Evolutionary conservation across 768 basidiomycete species (phyloP), one percentile per base, ranked within the genome.

Genomic region (Pleurotus cornucopiae): DNA sequence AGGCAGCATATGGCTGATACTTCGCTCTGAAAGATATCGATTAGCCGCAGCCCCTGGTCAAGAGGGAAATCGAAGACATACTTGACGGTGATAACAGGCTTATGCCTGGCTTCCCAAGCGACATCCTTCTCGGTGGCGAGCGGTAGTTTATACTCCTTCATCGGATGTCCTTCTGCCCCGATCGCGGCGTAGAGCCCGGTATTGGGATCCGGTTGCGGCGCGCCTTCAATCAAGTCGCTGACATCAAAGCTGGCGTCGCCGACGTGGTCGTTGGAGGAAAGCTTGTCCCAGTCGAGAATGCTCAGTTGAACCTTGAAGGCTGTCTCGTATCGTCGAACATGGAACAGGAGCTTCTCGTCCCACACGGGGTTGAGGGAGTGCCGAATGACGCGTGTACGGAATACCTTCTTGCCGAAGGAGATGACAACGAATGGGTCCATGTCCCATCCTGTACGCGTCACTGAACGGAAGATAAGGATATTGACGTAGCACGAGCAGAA

Each of bases 381-480:
- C 3, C 94, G 82, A 54, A 94, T 85, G 23, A 94, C 85, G 30
- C 90, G 86, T 0, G 95, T 98, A 2, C 95, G 81, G 73, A 98
- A 98, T 4, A 98, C 91, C 68, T 97, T 98, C 75, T 94, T 95
- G 26, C 95, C 92, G 60, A 99, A 99, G 3, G 92, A 93, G 60
- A 95, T 82, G 59, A 99, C 94, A 18, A 92, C 90, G 65, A 98
- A 98, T 0, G 95, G 94, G 64, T 98, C 94, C 94, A 98, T 97
- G 67, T 98, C 95, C 82, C 87, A 94, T 0, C 90, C 91, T 0
- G 84, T 90, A 34, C 89, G 83, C 1, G 87, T 92, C 84, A 92
- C 90, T 91, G 55, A 13, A 2, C 9, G 48, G 40, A 39, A 56
- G 38, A 54, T 55, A 49, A 47, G 20, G 18, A 16, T 14, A 60